Evolutionary conservation across 2,329 filamentous ascomycete genomes (phyloP), one percentile per base, ranked within the genome.

Genomic region (Nemania abortiva): DNA sequence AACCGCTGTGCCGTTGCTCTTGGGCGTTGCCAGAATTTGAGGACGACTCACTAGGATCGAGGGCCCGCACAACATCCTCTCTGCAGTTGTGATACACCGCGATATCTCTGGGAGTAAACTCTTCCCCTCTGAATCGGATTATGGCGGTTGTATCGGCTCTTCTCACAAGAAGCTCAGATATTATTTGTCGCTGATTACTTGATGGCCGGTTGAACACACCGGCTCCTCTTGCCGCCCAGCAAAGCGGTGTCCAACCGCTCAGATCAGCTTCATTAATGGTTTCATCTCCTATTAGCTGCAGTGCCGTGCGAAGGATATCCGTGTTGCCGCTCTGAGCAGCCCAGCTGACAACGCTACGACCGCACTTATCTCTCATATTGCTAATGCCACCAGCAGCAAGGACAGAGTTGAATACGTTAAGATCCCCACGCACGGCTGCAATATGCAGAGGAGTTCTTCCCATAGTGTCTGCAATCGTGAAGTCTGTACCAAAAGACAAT

Each of bases 161-260:
- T 15, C 11, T 42, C 6, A 1, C 2, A 1, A 56, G 11, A n/a
- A 56, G 54, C 10, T 1, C 6, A 2, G 10, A 22, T 1, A 56
- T 24, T 22, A 42, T 42, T 56, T 6, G 2, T 31, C 27, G 58
- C 18, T 61, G 66, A 2, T 27, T 7, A n/a, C n/a, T n/a, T 64
- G 57, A 13, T 11, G 27, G 29, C 53, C 24, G 11, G 42, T 55
- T 9, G 52, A 18, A 15, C 6, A 29, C 20, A 1, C 31, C 63
- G 42, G 39, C 24, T 50, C 58, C 67, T 34, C 63, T 63, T 37
- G 59, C 53, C 15, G 45, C 67, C 67, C 67, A 69, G 53, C 22
- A 66, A 22, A 69, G 42, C n/a, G 63, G 66, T n/a, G 63, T 63
- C 67, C 67, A 69, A 37, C 67, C 67, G 11, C 24, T 45, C 34